These are phyloP conservation scores for Cladosporium sp. DNA, from an alignment of 2,329 filamentous ascomycete genomes.

Conservation along the genomic window DNA sequence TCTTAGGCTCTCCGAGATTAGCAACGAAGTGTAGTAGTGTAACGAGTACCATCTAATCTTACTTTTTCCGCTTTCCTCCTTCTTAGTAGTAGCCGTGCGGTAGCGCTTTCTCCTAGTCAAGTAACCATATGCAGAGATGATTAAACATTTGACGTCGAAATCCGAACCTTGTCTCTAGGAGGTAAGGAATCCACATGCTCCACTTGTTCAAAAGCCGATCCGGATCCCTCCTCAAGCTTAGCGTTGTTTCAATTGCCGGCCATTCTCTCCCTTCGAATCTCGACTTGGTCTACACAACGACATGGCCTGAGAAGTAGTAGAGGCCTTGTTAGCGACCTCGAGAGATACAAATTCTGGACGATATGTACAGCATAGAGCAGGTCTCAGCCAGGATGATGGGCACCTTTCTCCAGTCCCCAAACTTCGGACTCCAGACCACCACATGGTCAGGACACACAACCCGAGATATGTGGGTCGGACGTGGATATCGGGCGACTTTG, in stretches of 20 bases:
- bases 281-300: background rate
- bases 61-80: background rate
- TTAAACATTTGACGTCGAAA: background rate
- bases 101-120: background rate
- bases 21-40: too few relatives aligned
- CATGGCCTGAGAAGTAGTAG: too few relatives aligned
- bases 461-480: constrained; percentile 12
- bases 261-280: background rate
- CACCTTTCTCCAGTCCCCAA: background rate
- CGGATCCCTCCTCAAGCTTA: background rate
- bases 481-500: constrained; percentile 11
- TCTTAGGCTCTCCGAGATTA: too few relatives aligned
- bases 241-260: background rate
- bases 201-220: constrained; percentile 3
- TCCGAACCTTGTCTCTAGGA: background rate
- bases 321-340: too few relatives aligned
- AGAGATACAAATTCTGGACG: background rate
- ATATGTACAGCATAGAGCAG: background rate
- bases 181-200: background rate
- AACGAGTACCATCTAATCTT: background rate
- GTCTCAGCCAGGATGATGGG: background rate
- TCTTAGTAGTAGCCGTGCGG: background rate
- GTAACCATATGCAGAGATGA: background rate
- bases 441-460: constrained; percentile 1
- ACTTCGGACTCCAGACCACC: background rate